These are phyloP conservation scores for Papiliotrema fonsecae DNA, from an alignment of 1,284 basidiomycete species.

Conservation along the genomic window DNA sequence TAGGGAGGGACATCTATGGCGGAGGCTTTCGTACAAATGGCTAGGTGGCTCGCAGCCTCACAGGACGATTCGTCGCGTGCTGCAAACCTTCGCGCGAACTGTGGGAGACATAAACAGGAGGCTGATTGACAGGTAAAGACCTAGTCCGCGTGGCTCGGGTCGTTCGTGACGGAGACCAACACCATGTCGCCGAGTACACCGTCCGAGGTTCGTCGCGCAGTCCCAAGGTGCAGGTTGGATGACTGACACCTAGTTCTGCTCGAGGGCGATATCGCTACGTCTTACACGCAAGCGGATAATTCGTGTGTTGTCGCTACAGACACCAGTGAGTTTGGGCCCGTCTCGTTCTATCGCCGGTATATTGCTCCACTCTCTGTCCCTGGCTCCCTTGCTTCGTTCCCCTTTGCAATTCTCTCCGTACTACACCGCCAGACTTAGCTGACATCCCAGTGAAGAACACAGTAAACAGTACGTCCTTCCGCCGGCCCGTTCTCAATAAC, in stretches of 20 bases:
- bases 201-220: constrained; percentile 54
- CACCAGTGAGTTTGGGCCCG: constrained; percentile 66
- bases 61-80: neutral
- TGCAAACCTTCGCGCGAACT: too few species aligned
- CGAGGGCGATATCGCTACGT: constrained; percentile 71
- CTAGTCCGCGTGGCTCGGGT: constrained; percentile 77
- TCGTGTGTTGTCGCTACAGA: constrained; percentile 80
- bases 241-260: constrained; percentile 54
- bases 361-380: too few species aligned
- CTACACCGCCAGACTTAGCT: constrained; percentile 3
- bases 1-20: too few species aligned
- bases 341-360: too few species aligned
- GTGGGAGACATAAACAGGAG: too few species aligned
- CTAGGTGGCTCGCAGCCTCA: too few species aligned
- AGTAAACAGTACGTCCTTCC: constrained; percentile 62
- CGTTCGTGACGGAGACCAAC: constrained; percentile 58
- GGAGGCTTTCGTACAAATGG: too few species aligned
- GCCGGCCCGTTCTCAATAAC: constrained; percentile 2
- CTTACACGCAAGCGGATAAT: constrained; percentile 80
- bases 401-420: too few species aligned
- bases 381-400: too few species aligned
- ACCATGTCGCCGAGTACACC: constrained; percentile 48
- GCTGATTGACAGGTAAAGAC: constrained; percentile 61
- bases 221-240: neutral
- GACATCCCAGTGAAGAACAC: constrained; percentile 78